Percentiles rank a stretch among this genome's conserved stretches.
These are phyloP conservation scores for Alternaria metachromatica DNA, from an alignment of 2,329 filamentous ascomycete genomes.

Conservation along the genomic window DNA sequence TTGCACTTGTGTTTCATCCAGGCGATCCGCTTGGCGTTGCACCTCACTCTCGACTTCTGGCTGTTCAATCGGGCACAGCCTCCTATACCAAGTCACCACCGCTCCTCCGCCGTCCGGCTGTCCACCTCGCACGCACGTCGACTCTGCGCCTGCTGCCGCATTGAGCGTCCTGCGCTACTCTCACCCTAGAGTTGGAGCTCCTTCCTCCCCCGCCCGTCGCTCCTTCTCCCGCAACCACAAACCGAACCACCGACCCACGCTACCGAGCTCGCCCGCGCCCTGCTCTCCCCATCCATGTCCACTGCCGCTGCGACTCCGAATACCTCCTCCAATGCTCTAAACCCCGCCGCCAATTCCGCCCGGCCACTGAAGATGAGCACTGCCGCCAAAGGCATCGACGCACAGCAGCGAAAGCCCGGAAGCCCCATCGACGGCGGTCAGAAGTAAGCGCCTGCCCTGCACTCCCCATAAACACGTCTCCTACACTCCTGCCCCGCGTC, in stretches of 20 bases:
- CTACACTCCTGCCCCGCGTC: background rate
- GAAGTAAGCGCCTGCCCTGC: conserved; percentile 54
- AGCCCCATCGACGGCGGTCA: conserved; percentile 62
- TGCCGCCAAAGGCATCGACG: conserved; percentile 59
- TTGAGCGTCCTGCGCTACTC: conserved; percentile 36
- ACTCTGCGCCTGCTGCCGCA: conserved; percentile 23
- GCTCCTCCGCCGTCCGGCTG: conserved; percentile 29
- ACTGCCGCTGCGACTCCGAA: conserved; percentile 37
- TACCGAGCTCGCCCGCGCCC: conserved; percentile 21
- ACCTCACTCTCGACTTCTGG: conserved; percentile 25
- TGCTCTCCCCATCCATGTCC: conserved; percentile 41
- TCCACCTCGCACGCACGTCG: conserved; percentile 14
- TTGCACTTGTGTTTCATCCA: conserved; percentile 24
- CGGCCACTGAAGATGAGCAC: conserved; percentile 58
- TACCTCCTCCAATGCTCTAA: conserved; percentile 45
- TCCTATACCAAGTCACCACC: conserved; percentile 21
- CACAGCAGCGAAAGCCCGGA: conserved; percentile 60
- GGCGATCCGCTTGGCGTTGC: conserved; percentile 31
- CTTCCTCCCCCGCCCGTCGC: conserved; percentile 24
- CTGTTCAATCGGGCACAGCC: conserved; percentile 29
- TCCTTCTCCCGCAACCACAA: conserved; percentile 18
- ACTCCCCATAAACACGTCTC: background rate
- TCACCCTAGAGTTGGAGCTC: conserved; percentile 19
- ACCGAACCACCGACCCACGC: conserved; percentile 14
- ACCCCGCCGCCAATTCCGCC: conserved; percentile 44